These are phyloP conservation scores for Litchi chinensis DNA, from an alignment of 345 rosid species.

Conservation along the genomic window DNA sequence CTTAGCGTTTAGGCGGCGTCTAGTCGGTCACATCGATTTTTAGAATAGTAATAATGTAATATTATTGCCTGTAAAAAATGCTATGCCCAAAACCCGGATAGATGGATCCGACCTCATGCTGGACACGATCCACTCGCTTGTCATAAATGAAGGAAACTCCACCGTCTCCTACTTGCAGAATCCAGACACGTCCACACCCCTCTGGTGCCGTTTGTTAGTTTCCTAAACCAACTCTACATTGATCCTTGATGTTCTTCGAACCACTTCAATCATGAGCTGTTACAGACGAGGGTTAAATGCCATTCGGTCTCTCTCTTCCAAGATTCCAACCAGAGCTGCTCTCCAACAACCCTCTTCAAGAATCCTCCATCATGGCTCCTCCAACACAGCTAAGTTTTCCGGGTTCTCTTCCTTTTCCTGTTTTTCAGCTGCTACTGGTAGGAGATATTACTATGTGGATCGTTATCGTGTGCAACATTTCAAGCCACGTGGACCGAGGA, in stretches of 20 bases:
- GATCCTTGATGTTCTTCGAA: background rate
- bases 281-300: constrained; percentile 50
- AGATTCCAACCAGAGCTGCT: constrained; percentile 32
- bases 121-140: background rate
- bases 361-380: constrained; percentile 25
- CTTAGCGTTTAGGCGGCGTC: too few relatives aligned
- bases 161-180: background rate
- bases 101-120: background rate
- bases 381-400: constrained; percentile 35
- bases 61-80: too few relatives aligned
- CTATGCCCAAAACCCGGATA: background rate
- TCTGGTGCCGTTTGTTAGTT: too few relatives aligned
- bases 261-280: constrained; percentile 46
- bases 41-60: too few relatives aligned
- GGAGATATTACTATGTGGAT: constrained; percentile 76
- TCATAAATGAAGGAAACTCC: too few relatives aligned
- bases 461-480: constrained; percentile 64
- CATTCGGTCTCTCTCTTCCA: constrained; percentile 46
- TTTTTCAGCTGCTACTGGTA: constrained; percentile 32
- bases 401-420: constrained; percentile 30
- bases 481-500: constrained; percentile 62
- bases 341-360: constrained; percentile 36
- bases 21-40: too few relatives aligned
- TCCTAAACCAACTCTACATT: background rate
- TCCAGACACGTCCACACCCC: too few relatives aligned